phyloP scores from a whole-genome alignment of 1,284 basidiomycete genomes.

The Leccinum subfulvum region DNA sequence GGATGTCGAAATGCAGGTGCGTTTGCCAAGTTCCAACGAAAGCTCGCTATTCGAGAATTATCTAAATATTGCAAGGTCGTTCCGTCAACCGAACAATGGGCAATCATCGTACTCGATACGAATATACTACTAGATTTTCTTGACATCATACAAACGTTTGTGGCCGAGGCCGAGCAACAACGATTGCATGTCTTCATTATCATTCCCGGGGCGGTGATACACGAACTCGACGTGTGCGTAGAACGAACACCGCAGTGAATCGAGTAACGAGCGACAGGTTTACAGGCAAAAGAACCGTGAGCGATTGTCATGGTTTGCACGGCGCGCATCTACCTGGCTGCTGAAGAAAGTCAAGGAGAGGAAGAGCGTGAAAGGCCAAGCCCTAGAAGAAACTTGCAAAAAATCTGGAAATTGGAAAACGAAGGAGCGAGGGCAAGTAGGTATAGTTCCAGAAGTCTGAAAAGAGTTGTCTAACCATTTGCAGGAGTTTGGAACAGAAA shows the following conservation, averaged over 20 bases:
- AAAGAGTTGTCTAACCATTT: constrained; percentile 6
- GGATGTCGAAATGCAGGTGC: constrained; percentile 70
- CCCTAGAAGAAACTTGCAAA: constrained; percentile 63
- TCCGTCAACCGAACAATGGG: constrained; percentile 38
- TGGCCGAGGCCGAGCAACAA: constrained; percentile 54
- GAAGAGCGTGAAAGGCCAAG: constrained; percentile 60
- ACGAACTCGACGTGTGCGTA: constrained; percentile 69
- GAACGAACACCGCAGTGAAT: not conserved
- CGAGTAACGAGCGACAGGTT: constrained; percentile 7
- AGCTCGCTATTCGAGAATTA: not conserved
- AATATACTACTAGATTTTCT: constrained; percentile 69
- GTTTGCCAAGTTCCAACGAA: constrained; percentile 1
- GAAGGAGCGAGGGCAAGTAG: constrained; percentile 44
- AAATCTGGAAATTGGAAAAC: constrained; percentile 57
- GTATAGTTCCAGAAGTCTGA: constrained; percentile 11
- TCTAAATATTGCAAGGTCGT: constrained; percentile 29
- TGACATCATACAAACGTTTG: constrained; percentile 61
- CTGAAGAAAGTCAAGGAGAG: constrained; percentile 61
- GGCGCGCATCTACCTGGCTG: constrained; percentile 70
- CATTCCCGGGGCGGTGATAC: constrained; percentile 68
- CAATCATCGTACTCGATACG: constrained; percentile 66
- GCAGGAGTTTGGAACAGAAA: constrained; percentile 31
- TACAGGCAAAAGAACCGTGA: constrained; percentile 63
- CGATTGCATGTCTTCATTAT: constrained; percentile 53
- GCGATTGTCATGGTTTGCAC: constrained; percentile 62